These are phyloP conservation scores for Neoboletus subvelutipes DNA, from an alignment of 768 basidiomycete genomes.

Conservation along the genomic window DNA sequence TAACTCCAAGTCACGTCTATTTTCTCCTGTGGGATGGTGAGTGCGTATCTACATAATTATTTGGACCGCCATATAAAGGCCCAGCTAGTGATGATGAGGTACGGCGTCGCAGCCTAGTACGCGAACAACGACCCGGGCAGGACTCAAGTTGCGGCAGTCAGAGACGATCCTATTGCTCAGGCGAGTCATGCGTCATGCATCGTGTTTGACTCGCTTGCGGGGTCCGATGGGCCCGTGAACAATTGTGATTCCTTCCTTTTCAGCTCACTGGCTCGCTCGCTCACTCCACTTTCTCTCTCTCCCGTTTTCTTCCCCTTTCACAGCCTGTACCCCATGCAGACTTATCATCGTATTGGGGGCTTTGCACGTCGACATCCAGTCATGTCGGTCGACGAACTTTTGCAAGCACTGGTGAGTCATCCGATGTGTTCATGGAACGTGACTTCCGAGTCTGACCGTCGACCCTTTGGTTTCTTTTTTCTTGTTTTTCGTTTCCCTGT, in stretches of 20 bases:
- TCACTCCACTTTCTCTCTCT: not conserved
- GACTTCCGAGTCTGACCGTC: not conserved
- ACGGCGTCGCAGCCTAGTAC: not conserved
- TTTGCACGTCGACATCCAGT: constrained; percentile 4
- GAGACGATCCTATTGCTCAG: too few relatives aligned
- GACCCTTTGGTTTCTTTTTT: not conserved
- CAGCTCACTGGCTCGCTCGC: not conserved
- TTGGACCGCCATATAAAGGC: not conserved
- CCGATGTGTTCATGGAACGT: too few relatives aligned
- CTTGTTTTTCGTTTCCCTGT: not conserved
- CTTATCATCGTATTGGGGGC: not conserved
- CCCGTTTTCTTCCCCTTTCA: not conserved
- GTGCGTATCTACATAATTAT: not conserved
- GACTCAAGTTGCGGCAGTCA: not conserved
- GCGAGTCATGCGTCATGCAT: too few relatives aligned
- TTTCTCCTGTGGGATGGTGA: not conserved
- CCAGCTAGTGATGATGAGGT: not conserved
- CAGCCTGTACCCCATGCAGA: constrained; percentile 8
- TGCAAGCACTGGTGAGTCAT: constrained; percentile 11
- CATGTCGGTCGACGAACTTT: constrained; percentile 13
- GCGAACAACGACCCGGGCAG: not conserved
- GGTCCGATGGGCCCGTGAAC: too few relatives aligned
- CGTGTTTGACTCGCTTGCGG: too few relatives aligned
- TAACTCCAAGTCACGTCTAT: not conserved
- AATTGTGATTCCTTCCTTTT: not conserved